phyloP scores from a whole-genome alignment of 495 filamentous ascomycete genomes.

The Aspergillus egyptiacus region DNA sequence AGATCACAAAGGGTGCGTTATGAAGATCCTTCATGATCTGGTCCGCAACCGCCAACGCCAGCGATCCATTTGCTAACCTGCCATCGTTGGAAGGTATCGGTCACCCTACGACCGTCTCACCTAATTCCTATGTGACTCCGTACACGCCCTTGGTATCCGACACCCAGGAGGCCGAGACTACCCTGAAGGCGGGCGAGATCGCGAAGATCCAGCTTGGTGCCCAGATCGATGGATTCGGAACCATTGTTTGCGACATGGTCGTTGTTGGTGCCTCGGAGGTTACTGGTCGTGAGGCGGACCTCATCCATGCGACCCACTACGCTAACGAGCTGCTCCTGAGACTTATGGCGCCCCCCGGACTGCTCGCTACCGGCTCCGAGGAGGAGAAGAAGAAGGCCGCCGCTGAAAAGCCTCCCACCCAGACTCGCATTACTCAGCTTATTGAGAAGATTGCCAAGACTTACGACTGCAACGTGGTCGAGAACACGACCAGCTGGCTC shows the following conservation, averaged over 20 bases:
- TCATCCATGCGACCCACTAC: conserved; percentile 86
- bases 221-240: conserved; percentile 95
- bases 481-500: conserved; percentile 94
- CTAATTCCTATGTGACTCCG: conserved; percentile 88
- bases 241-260: conserved; percentile 92
- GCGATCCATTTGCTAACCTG: conserved; percentile 13
- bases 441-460: conserved; percentile 87
- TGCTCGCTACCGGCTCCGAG: conserved; percentile 75
- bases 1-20: conserved; percentile 74
- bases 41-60: background rate
- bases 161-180: conserved; percentile 68
- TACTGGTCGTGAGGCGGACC: conserved; percentile 71
- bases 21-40: background rate
- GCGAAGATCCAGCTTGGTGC: conserved; percentile 97
- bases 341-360: conserved; percentile 81
- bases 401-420: conserved; percentile 69
- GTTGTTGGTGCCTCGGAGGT: conserved; percentile 60
- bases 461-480: conserved; percentile 89
- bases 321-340: conserved; percentile 91
- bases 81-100: conserved; percentile 58
- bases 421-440: conserved; percentile 75
- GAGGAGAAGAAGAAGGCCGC: conserved; percentile 93
- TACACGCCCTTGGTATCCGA: conserved; percentile 90
- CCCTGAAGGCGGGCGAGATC: conserved; percentile 75
- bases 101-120: conserved; percentile 94